Conservation (phyloP, 2,329 filamentous ascomycete genomes). For the Pyricularia sp. region DNA sequence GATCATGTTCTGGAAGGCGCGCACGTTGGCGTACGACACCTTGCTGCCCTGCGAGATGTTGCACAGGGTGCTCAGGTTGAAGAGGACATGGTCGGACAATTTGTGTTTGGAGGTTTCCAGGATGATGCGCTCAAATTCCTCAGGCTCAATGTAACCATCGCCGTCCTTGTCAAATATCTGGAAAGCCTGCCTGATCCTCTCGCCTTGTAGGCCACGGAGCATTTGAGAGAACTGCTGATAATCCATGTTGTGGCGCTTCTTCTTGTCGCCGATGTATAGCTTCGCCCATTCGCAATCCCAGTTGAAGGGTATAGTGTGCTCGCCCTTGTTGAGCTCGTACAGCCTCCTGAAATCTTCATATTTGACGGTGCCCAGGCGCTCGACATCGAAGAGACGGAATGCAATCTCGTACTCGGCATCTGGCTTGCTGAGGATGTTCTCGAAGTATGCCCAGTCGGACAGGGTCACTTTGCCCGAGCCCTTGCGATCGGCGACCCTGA, state of each 20-base stretch:
- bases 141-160: conserved; percentile 89
- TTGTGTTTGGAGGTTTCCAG: conserved; percentile 87
- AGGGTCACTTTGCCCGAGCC: conserved; percentile 61
- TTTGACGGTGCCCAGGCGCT: conserved; percentile 72
- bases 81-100: conserved; percentile 87
- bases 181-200: conserved; percentile 92
- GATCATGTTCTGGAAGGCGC: conserved; percentile 96
- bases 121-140: conserved; percentile 95
- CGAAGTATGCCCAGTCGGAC: conserved; percentile 82
- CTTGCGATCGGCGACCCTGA: conserved; percentile 75
- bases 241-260: conserved; percentile 79
- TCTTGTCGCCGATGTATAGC: conserved; percentile 81
- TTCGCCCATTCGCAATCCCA: conserved; percentile 96
- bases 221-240: conserved; percentile 98
- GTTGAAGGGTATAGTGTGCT: conserved; percentile 78
- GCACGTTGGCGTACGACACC: conserved; percentile 94
- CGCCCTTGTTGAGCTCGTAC: conserved; percentile 81
- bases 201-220: conserved; percentile 88
- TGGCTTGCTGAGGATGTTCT: conserved; percentile 84
- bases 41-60: conserved; percentile 86
- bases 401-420: conserved; percentile 99
- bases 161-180: conserved; percentile 79
- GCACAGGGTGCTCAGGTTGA: conserved; percentile 84
- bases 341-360: conserved; percentile 77
- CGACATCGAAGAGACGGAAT: conserved; percentile 87